Base-by-base conservation (phyloP, 805 yeast genomes). In the Metschnikowia colocasiae region DNA sequence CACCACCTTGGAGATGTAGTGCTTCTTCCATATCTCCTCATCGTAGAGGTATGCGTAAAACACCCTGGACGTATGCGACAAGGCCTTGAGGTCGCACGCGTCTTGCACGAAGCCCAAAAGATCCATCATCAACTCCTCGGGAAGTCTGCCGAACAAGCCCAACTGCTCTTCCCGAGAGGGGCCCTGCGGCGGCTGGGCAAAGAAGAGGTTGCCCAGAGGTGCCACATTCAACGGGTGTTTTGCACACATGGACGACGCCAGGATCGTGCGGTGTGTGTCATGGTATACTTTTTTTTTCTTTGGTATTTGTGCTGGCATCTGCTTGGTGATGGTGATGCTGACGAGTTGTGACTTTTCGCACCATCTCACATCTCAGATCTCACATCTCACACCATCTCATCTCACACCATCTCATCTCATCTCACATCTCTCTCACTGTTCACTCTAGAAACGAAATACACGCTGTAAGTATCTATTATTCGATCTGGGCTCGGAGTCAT, bases 21-120 rank as follows among this genome's bases (percentile, higher is more conserved):
- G 47, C 47, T 72, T 75, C 57, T 84, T 85, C 97, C 97, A 90
- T 20, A 85, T 55, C 43, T 89, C 96, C 53, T 89, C 96, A 58
- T 81, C 85, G 59, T 80, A 82, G 10, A 81, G 59, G 60, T 79
- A 85, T 0, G 92, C 95, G 63, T 83, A 87, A 59, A 85, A 64
- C 5, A 82, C 73, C 49, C 85, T 76, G 3, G 95, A 87, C 2
- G 82, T 65, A 45, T 76, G 80, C 34, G 84, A 75, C 23, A 88
- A 57, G 25, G 65, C 68, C 46, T 74, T 59, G 44, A 90, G 64
- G 33, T 83, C 81, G 0, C 52, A 45, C 0, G 79, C 70, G 31
- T 71, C 70, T 18, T 73, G 70, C 2, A 90, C 53, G 43, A 67
- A 74, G 1, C 76, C 67, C 3, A 87, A 50, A 1, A 86, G 61